phyloP scores from a whole-genome alignment of 306 rosid genomes.

The Sesbania bispinosa region DNA sequence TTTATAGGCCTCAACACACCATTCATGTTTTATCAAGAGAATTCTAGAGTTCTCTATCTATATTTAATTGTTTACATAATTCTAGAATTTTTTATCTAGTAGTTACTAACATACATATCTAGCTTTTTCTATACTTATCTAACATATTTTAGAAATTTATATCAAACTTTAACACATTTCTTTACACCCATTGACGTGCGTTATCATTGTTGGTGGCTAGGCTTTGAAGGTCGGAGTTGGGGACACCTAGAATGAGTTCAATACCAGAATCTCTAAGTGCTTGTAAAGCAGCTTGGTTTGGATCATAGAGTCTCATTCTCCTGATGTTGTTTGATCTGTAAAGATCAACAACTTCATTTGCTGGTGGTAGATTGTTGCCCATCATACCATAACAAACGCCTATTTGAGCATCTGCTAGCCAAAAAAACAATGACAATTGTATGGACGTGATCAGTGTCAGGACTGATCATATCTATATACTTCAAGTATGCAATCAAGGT shows the following conservation, averaged over 20 bases:
- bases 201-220: conserved; percentile 38
- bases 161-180: conserved; percentile 37
- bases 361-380: conserved; percentile 55
- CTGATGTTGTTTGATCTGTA: conserved; percentile 49
- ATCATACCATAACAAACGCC: conserved; percentile 65
- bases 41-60: too few species aligned
- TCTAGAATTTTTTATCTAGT: too few species aligned
- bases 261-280: conserved; percentile 54
- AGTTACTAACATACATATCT: too few species aligned
- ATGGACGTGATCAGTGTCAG: too few species aligned
- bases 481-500: too few species aligned
- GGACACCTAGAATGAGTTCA: conserved; percentile 56
- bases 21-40: too few species aligned
- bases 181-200: conserved; percentile 48
- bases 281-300: conserved; percentile 44
- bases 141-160: too few species aligned
- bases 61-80: too few species aligned
- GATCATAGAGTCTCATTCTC: conserved; percentile 54
- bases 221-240: conserved; percentile 46
- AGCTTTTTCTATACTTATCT: too few species aligned
- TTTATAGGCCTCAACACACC: too few species aligned
- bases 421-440: neutral
- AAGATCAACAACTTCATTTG: conserved; percentile 42
- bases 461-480: too few species aligned
- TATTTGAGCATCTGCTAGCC: conserved; percentile 44